Evolutionary conservation across 805 yeast genomes (phyloP).

Genomic region (Torulaspora delbrueckii): DNA sequence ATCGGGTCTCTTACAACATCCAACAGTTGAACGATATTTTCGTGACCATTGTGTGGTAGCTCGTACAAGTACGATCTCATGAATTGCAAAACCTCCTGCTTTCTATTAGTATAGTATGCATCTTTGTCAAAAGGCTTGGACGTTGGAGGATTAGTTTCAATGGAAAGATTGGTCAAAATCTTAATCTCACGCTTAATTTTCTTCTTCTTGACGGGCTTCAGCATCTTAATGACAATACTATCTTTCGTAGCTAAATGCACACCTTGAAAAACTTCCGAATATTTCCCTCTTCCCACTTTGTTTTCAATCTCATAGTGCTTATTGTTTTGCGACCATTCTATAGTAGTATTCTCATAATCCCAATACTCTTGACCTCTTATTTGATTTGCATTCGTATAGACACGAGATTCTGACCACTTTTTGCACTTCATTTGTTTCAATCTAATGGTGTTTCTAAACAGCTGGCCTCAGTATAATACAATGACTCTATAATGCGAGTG

Average conservation of each 20-base stretch:
- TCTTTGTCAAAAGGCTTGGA: constrained; percentile 22
- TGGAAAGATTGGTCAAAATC: constrained; percentile 72
- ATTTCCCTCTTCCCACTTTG: constrained; percentile 89
- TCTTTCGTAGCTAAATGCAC: constrained; percentile 58
- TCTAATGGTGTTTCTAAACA: not conserved
- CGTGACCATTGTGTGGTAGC: constrained; percentile 38
- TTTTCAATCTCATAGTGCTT: constrained; percentile 67
- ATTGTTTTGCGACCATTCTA: constrained; percentile 56
- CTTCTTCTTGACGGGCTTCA: constrained; percentile 90
- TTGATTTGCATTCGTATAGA: constrained; percentile 70
- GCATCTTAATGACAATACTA: constrained; percentile 77
- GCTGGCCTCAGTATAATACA: not conserved
- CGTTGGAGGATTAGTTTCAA: constrained; percentile 31
- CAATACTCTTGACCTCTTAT: constrained; percentile 69
- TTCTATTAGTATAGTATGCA: constrained; percentile 29
- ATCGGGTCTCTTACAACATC: constrained; percentile 80
- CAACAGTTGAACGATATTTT: constrained; percentile 68
- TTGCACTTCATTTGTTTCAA: constrained; percentile 29
- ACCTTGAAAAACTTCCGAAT: constrained; percentile 92
- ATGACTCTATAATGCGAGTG: not conserved
- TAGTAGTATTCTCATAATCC: constrained; percentile 71
- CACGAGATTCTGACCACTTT: constrained; percentile 49
- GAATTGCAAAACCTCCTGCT: constrained; percentile 24
- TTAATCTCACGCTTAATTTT: constrained; percentile 87
- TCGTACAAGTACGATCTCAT: constrained; percentile 28